Evolutionary conservation across 208 protist genomes (phyloP).

Genomic region (Crithidia fasciculata): DNA sequence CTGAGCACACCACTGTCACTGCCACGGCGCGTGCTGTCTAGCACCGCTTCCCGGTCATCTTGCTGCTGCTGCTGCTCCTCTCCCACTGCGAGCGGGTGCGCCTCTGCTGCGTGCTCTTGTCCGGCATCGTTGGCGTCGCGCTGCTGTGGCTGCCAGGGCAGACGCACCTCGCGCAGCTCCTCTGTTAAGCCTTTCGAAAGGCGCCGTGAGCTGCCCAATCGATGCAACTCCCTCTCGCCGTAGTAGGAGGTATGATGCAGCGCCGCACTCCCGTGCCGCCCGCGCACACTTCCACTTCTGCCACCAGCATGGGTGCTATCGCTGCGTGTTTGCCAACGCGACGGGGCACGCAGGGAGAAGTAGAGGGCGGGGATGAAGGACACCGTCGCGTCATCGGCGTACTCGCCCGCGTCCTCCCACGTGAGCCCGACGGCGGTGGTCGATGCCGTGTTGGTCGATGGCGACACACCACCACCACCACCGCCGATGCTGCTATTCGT

Average conservation of each 20-base stretch:
- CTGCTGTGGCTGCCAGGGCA: constrained; percentile 6
- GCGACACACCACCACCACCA: too few species aligned
- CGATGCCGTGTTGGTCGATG: background rate
- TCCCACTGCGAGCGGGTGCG: background rate
- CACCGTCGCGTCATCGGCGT: constrained; percentile 14
- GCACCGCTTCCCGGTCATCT: too few species aligned
- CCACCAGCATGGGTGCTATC: too few species aligned
- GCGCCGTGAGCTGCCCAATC: background rate
- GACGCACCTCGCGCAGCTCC: background rate
- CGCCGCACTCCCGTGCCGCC: too few species aligned
- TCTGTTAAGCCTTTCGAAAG: background rate
- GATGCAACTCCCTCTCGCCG: background rate
- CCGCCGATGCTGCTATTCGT: too few species aligned
- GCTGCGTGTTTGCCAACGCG: constrained; percentile 2
- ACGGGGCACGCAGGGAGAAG: constrained; percentile 6
- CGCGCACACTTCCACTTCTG: too few species aligned
- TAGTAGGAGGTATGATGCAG: too few species aligned
- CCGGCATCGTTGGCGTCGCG: background rate
- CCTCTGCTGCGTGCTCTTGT: too few species aligned
- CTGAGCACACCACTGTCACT: background rate
- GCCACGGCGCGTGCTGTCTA: too few species aligned
- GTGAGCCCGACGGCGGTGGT: background rate
- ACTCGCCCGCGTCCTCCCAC: constrained; percentile 14
- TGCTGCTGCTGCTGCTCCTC: background rate
- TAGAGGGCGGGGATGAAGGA: constrained; percentile 27